These are phyloP conservation scores for Colletotrichum graminicola DNA, from an alignment of 2,329 filamentous ascomycete species.

Conservation along the genomic window DNA sequence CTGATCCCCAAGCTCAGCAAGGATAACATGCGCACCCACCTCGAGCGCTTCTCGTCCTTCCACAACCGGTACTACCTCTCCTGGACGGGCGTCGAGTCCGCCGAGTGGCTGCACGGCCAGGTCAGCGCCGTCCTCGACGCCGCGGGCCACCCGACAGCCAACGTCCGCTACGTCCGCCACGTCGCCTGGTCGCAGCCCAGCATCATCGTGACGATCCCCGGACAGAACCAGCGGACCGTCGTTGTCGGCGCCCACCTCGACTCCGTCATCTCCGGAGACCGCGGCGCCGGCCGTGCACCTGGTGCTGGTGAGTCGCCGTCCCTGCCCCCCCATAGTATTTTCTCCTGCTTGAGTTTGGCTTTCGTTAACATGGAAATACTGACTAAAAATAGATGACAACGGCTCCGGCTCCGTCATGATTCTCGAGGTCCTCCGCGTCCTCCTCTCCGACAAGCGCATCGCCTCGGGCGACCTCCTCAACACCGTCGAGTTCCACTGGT, in stretches of 20 bases:
- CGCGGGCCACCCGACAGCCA: conserved; percentile 71
- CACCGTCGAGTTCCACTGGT: conserved; percentile 89
- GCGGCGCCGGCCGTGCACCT: conserved; percentile 77
- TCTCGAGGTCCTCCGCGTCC: conserved; percentile 79
- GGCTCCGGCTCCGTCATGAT: conserved; percentile 84
- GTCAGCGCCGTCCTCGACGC: conserved; percentile 72
- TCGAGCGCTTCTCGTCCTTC: conserved; percentile 72
- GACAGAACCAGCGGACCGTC: conserved; percentile 75
- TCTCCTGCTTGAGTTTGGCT: not conserved
- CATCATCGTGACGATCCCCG: conserved; percentile 85
- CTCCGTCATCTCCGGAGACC: conserved; percentile 81
- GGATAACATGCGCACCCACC: conserved; percentile 27
- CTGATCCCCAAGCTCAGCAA: conserved; percentile 35
- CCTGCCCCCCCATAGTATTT: too few species aligned
- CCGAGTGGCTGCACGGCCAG: conserved; percentile 78
- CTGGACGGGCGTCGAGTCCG: conserved; percentile 76
- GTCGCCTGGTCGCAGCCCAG: conserved; percentile 78
- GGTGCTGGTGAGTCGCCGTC: conserved; percentile 60
- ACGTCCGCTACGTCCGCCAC: conserved; percentile 75
- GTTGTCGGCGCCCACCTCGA: conserved; percentile 85
- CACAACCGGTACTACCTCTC: conserved; percentile 77
- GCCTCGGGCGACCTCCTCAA: conserved; percentile 74
- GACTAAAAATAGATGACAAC: conserved; percentile 70
- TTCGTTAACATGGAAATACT: not conserved
- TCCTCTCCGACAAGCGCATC: conserved; percentile 74